A percentile compares a stretch with the other conserved stretches of the same genome.
Evolutionary conservation across 1,139 yeast species (phyloP).

Genomic region (Kodamaea suecica): DNA sequence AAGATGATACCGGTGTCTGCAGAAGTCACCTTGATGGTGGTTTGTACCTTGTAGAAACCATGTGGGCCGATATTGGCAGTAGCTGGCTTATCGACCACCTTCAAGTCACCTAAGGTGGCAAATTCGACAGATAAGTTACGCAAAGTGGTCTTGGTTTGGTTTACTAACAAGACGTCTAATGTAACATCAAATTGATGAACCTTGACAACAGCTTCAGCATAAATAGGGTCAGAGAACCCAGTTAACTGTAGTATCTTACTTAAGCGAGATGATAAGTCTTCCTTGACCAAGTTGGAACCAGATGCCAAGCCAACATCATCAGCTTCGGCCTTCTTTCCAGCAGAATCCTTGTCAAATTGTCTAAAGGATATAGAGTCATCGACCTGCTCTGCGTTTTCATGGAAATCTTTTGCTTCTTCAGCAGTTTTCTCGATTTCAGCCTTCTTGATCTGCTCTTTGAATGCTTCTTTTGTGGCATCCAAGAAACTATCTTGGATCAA

Average conservation of each 20-base stretch:
- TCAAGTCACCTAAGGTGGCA: constrained; percentile 93
- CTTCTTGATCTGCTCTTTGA: constrained; percentile 56
- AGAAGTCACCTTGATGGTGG: constrained; percentile 90
- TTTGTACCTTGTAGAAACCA: constrained; percentile 86
- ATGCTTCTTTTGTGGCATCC: constrained; percentile 85
- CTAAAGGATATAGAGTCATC: constrained; percentile 84
- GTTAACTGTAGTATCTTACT: constrained; percentile 89
- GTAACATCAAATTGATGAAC: constrained; percentile 96
- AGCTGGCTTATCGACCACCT: constrained; percentile 89
- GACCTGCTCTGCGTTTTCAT: constrained; percentile 71
- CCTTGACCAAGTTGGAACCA: constrained; percentile 46
- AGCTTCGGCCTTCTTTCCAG: constrained; percentile 31
- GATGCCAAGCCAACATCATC: constrained; percentile 54
- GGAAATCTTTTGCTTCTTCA: constrained; percentile 57
- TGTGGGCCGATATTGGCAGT: constrained; percentile 96
- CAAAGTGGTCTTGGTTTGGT: constrained; percentile 88
- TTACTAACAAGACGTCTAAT: constrained; percentile 87
- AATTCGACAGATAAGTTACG: constrained; percentile 92
- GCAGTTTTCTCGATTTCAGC: constrained; percentile 57
- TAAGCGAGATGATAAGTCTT: constrained; percentile 70
- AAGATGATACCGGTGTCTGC: constrained; percentile 89
- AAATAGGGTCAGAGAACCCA: constrained; percentile 96
- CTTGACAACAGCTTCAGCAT: constrained; percentile 94
- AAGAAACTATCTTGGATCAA: constrained; percentile 71
- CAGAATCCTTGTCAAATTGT: constrained; percentile 58